Base-by-base conservation (phyloP, 148 eudicot species). In the Rhododendron vialii region DNA sequence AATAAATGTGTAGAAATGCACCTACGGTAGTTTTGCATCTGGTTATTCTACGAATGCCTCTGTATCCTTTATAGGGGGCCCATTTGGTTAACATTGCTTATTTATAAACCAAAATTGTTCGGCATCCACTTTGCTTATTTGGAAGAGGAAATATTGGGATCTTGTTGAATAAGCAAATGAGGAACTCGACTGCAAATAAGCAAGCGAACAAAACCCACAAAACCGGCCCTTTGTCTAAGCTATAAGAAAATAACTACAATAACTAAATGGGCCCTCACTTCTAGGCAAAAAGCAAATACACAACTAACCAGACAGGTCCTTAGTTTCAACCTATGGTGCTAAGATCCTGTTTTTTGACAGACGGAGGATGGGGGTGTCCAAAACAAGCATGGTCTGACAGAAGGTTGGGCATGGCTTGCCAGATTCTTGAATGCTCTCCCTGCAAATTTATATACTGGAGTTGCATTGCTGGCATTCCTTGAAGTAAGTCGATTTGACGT, bases 341-440 rank as follows among this genome's bases (percentile, higher is more conserved):
- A 50, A 41, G 10, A 82, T 83, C 69, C 36, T 4, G 12, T 28
- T 20, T 67, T 86, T 84, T 88, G 86, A 87, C 88, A 97, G 99
- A 93, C 98, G 53, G 93, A 95, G 91, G 86, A 90, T 89, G 85
- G 88, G 41, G 93, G 93, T 50, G 88, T 88, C 71, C 90, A 84
- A 80, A 95, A 95, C 86, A 50, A 85, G 69, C 98, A 94, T 81
- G 98, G 98, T 47, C 78, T 93, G 82, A 88, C 87, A 85, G 95
- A 95, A 88, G 99, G 99, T 35, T 97, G 99, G 99, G 86, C 90
- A 51, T 97, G 99, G 99, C 91, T 97, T 63, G 98, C 98, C 33
- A 90, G 99, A 87, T 93, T 93, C 88, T 86, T 95, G 90, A 97
- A 94, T 86, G 51, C 90, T 82, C 90, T 97, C 88, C 99, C 99